Percentiles rank a stretch among this genome's conserved stretches.
Conservation (phyloP, 2,329 filamentous ascomycete species). For the Colletotrichum gigasporum region DNA sequence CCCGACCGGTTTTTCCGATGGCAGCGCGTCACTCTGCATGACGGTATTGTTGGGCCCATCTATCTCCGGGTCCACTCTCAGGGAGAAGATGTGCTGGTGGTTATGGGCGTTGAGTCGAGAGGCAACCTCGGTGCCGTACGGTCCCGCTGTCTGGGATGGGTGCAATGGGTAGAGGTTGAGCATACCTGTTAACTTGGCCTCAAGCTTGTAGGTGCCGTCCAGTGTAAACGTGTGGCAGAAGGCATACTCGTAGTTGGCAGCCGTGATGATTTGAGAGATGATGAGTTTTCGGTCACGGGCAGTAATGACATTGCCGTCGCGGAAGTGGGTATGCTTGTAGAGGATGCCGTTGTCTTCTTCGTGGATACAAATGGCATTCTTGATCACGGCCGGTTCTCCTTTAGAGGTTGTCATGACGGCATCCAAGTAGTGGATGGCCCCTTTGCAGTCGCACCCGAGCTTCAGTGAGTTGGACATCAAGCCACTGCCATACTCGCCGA, state of each 20-base stretch:
- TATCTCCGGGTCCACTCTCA: conserved; percentile 37
- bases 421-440: conserved; percentile 67
- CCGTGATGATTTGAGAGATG: conserved; percentile 79
- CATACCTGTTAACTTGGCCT: conserved; percentile 64
- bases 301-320: conserved; percentile 74
- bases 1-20: conserved; percentile 69
- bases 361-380: conserved; percentile 81
- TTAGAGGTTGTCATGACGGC: conserved; percentile 73
- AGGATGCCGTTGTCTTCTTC: conserved; percentile 80
- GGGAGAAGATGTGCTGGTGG: conserved; percentile 67
- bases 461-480: conserved; percentile 71
- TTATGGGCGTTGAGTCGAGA: conserved; percentile 63
- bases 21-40: conserved; percentile 75
- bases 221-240: conserved; percentile 50
- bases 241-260: conserved; percentile 80
- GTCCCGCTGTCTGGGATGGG: conserved; percentile 41
- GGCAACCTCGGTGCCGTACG: conserved; percentile 60
- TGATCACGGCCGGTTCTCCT: conserved; percentile 74
- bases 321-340: conserved; percentile 82
- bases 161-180: conserved; percentile 53
- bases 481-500: conserved; percentile 10
- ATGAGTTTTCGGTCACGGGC: conserved; percentile 78
- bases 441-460: conserved; percentile 74
- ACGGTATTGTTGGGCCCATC: conserved; percentile 68
- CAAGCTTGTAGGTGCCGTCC: conserved; percentile 73